These are phyloP conservation scores for Ambrosia artemisiifolia DNA, from an alignment of 129 eudicot species.

Conservation along the genomic window DNA sequence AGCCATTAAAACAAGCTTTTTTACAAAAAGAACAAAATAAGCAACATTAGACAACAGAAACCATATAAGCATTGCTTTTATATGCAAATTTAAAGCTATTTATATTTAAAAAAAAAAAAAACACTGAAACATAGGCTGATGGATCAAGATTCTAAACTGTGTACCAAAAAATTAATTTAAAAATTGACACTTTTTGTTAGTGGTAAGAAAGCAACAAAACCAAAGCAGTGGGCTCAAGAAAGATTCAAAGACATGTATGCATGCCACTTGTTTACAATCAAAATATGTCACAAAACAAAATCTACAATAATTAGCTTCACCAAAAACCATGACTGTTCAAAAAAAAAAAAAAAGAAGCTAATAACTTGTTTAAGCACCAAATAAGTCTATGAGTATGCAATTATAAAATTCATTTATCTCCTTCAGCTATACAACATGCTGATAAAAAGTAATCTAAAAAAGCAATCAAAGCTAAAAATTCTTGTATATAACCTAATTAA, in stretches of 20 bases:
- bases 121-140: neutral
- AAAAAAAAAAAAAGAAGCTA: constrained; percentile 8
- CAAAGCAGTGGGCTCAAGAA: constrained; percentile 46
- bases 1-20: neutral
- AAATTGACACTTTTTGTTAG: constrained; percentile 1
- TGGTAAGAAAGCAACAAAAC: constrained; percentile 23
- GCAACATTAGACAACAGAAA: neutral
- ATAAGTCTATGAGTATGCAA: neutral
- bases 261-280: constrained; percentile 7
- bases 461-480: constrained; percentile 16
- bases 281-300: constrained; percentile 5
- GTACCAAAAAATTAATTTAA: neutral
- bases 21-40: neutral
- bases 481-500: neutral
- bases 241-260: constrained; percentile 35
- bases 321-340: too few relatives aligned
- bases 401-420: neutral
- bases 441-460: constrained; percentile 13
- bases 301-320: neutral
- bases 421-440: neutral
- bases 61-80: neutral
- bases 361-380: neutral
- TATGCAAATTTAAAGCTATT: neutral
- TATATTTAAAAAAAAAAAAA: neutral
- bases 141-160: constrained; percentile 10